Base-by-base conservation (phyloP, 768 basidiomycete genomes). In the Serendipita indica region DNA sequence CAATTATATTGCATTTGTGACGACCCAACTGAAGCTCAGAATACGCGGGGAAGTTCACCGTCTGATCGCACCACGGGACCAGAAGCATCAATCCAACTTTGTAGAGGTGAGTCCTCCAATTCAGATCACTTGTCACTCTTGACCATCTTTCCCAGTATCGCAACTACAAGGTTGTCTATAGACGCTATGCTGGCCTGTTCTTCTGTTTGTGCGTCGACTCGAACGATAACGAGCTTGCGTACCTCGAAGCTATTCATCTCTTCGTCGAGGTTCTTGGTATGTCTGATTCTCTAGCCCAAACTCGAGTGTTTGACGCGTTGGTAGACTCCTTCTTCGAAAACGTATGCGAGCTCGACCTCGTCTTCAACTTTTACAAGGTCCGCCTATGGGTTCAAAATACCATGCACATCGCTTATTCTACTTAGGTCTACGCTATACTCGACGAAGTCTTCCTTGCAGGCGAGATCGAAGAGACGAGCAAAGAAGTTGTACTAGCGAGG, bases 251-350 rank as follows among this genome's bases (percentile, higher is more conserved):
- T 3, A 98, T 98, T 58, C 94, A 99, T 69, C 80, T 99, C 3
- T 98, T 99, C 67, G 96, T 99, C 25, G 96, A 99, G 69, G 84
- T 99, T 22, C 78, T 99, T 18, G 94, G 94, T 94, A 59, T 54
- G 86, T 68, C 25, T 22, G 33, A 35, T 22, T 57, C 39, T 54
- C 34, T 20, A 33, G 7, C 27, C 3, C 45, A 16, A 33, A 18
- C 43, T 1, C 35, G 30, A 34, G 25, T 45, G 2, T 34, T 39
- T 10, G 5, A 43, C 41, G n/a, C 41, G 27, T n/a, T 43, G 5
- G n/a, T 60, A 96, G 94, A 98, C 68, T 83, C 92, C 0, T 99
- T 98, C 76, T 99, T 99, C 66, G 92, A 97, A 68, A 98, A 99
- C 64, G 96, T 99, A 1, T 97, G 96, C 73, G 93, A 97, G 70